Base-by-base conservation (phyloP, 441 rosid genomes). In the Corymbia calophylla region DNA sequence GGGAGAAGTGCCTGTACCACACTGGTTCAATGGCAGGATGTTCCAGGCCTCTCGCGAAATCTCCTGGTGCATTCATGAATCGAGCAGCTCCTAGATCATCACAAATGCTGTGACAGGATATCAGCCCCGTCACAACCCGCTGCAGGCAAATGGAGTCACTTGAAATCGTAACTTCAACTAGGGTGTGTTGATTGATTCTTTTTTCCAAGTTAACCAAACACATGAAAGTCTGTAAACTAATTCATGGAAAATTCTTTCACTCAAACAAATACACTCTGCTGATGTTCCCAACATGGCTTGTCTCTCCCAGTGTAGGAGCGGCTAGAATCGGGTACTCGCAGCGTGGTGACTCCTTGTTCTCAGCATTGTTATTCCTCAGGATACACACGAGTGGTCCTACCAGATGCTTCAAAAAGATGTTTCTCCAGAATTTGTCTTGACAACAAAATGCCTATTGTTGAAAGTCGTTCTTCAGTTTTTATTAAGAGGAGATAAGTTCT, bases 1-100 rank as follows among this genome's bases (percentile, higher is more conserved):
- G 93, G 82, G 87, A 90, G 86, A 94, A 93, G 90, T 93, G 91
- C 80, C 96, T 90, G 31, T 91, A 58, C 96, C 97, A 94, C 54
- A 93, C 92, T 9, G 96, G 96, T 44, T 92, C 53, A 51, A 89
- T 87, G 89, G 87, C 77, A 9, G 89, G 93, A 19, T 89, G 86
- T 16, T 90, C 87, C 35, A 88, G 60, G 10, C 95, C 95, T 91
- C 95, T 86, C 8, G 96, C 97, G 14, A 93, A 39, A 89, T 95
- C 95, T 10, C 96, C 96, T 8, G 93, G 92, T 15, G 96, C 95
- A 27, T 92, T 92, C 15, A 96, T 88, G 87, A 96, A 96, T 53
- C 90, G 97, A 51, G 95, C 95, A 29, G 96, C 96, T 88, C 97
- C 96, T 5, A 95, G 93, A 21, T 95, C 97, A 70, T 95, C 97